Evolutionary conservation across 192 early-diverging fungal species (phyloP).

Genomic region (Paraglomus occultum): DNA sequence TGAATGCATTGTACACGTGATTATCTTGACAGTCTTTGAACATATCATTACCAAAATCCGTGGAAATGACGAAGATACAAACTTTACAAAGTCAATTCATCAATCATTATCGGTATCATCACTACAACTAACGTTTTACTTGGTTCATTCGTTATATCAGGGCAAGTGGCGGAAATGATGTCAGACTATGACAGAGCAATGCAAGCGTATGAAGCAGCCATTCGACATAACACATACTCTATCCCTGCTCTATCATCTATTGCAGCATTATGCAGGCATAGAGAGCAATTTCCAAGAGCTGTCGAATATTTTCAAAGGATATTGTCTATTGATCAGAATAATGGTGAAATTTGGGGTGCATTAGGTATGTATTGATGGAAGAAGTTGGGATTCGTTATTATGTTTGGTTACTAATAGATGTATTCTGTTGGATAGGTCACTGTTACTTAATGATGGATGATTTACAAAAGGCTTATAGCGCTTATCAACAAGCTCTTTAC

Average conservation of each 20-base stretch:
- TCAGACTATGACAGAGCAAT: constrained; percentile 83
- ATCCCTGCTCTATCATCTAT: constrained; percentile 74
- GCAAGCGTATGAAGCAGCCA: constrained; percentile 80
- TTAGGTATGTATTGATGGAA: constrained; percentile 32
- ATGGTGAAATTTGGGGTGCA: constrained; percentile 95
- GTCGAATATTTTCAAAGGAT: constrained; percentile 92
- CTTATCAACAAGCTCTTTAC: constrained; percentile 96
- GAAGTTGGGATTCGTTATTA: neutral
- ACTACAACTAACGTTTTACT: neutral
- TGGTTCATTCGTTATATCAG: neutral
- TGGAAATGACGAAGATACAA: too few relatives aligned
- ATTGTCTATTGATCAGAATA: constrained; percentile 73
- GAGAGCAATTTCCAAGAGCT: constrained; percentile 83
- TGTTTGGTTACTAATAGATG: neutral
- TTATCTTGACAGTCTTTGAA: neutral
- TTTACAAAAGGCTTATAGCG: constrained; percentile 88
- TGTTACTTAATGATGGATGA: constrained; percentile 97
- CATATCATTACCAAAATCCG: neutral
- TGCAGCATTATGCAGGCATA: constrained; percentile 77
- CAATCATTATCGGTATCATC: neutral
- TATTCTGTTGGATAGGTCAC: constrained; percentile 62
- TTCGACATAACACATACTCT: constrained; percentile 94
- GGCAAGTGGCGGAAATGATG: constrained; percentile 39
- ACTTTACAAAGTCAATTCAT: too few relatives aligned
- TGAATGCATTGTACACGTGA: neutral